Evolutionary conservation across 805 yeast genomes (phyloP).

Genomic region (Lachancea fermentati): DNA sequence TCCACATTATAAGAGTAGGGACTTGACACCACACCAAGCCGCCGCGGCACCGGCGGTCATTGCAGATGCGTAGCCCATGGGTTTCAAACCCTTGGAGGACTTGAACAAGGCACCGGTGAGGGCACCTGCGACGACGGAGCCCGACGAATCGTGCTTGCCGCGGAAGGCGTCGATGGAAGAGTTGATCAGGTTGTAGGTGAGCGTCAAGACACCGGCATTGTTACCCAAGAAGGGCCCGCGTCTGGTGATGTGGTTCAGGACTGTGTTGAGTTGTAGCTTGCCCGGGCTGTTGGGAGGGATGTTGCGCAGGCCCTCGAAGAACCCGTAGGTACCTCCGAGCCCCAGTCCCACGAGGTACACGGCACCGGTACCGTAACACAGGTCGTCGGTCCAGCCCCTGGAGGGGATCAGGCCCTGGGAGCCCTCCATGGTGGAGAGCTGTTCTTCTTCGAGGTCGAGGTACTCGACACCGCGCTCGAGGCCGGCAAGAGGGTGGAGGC

Average conservation of each 20-base stretch:
- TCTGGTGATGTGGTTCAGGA: constrained; percentile 86
- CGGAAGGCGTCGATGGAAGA: constrained; percentile 72
- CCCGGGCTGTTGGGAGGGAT: constrained; percentile 73
- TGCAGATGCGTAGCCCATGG: constrained; percentile 82
- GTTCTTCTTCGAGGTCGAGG: constrained; percentile 82
- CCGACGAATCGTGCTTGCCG: constrained; percentile 82
- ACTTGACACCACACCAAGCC: constrained; percentile 83
- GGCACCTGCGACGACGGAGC: constrained; percentile 86
- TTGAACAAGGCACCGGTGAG: constrained; percentile 88
- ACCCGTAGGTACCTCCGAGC: constrained; percentile 83
- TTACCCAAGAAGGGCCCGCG: constrained; percentile 96
- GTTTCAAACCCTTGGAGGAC: constrained; percentile 76
- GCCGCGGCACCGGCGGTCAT: constrained; percentile 88
- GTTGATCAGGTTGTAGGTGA: constrained; percentile 81
- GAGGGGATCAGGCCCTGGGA: constrained; percentile 88
- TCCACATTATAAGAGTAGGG: constrained; percentile 13
- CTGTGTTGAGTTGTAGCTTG: constrained; percentile 79
- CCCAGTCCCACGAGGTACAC: constrained; percentile 84
- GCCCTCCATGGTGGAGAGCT: constrained; percentile 71
- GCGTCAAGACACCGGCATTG: constrained; percentile 88
- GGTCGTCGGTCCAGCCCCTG: constrained; percentile 96
- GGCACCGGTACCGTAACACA: constrained; percentile 97
- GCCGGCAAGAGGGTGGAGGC: constrained; percentile 89
- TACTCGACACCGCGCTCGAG: constrained; percentile 85
- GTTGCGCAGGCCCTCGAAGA: constrained; percentile 76